phyloP scores from a whole-genome alignment of 345 rosid species.

The Aurinia saxatilis region DNA sequence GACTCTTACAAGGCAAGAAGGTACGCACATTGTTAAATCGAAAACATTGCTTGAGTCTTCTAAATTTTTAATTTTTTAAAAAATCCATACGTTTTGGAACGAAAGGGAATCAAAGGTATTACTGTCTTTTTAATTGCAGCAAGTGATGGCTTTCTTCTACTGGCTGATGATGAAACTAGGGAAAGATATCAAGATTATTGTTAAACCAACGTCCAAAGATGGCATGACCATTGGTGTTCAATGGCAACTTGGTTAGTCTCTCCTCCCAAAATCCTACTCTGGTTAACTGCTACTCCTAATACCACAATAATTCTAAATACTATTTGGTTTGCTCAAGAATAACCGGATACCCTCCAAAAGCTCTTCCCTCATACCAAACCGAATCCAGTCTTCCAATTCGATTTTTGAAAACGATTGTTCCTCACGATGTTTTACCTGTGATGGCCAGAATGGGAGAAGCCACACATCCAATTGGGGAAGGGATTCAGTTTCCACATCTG shows the following conservation, averaged over 20 bases:
- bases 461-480: constrained; percentile 55
- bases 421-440: neutral
- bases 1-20: constrained; percentile 64
- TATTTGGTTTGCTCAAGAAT: neutral
- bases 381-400: neutral
- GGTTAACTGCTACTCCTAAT: neutral
- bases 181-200: constrained; percentile 44
- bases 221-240: constrained; percentile 60
- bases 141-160: constrained; percentile 62
- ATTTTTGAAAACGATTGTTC: neutral
- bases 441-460: constrained; percentile 54
- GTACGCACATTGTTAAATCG: constrained; percentile 21
- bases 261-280: neutral
- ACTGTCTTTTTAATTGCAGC: constrained; percentile 34
- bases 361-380: neutral
- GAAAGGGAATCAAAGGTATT: neutral
- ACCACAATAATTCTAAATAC: neutral
- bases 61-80: neutral
- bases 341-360: neutral
- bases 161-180: constrained; percentile 47
- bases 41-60: neutral
- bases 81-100: neutral
- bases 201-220: constrained; percentile 47
- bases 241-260: constrained; percentile 60
- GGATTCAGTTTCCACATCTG: constrained; percentile 66